phyloP scores from a whole-genome alignment of 73 alveolate species.

The Symbiodinium pilosum region DNA sequence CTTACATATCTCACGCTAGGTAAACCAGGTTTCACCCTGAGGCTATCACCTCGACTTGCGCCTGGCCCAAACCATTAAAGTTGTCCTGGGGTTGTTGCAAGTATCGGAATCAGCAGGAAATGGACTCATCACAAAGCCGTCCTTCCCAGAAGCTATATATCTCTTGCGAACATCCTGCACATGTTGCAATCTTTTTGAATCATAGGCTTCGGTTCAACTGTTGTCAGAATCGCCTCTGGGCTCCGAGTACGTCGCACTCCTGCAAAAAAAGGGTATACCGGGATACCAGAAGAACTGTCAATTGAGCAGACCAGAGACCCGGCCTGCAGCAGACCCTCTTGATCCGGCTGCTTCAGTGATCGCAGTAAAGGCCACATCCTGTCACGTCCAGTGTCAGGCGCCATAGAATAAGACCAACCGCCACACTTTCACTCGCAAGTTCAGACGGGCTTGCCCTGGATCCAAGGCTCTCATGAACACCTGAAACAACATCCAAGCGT shows the following conservation, averaged over 20 bases:
- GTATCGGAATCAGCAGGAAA: too few species aligned
- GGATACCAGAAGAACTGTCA: background rate
- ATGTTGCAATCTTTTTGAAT: background rate
- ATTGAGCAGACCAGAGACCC: too few species aligned
- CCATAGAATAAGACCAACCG: too few species aligned
- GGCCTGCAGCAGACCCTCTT: too few species aligned
- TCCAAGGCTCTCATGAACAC: conserved; percentile 27
- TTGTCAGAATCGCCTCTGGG: background rate
- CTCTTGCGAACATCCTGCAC: conserved; percentile 43
- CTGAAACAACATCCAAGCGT: background rate
- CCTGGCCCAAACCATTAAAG: conserved; percentile 45
- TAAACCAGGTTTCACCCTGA: too few species aligned
- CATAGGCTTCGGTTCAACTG: too few species aligned
- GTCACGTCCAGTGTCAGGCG: background rate
- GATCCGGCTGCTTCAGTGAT: background rate
- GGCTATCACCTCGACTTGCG: conserved; percentile 60
- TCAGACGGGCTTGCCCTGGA: background rate
- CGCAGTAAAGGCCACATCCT: background rate
- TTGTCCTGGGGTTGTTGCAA: conserved; percentile 48
- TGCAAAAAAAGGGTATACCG: too few species aligned
- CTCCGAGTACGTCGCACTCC: background rate
- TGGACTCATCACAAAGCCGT: background rate
- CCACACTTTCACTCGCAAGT: too few species aligned
- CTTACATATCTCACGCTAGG: too few species aligned
- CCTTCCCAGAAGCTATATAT: conserved; percentile 65